Evolutionary conservation across 805 yeast genomes (phyloP).

Genomic region (Saturnispora besseyi): DNA sequence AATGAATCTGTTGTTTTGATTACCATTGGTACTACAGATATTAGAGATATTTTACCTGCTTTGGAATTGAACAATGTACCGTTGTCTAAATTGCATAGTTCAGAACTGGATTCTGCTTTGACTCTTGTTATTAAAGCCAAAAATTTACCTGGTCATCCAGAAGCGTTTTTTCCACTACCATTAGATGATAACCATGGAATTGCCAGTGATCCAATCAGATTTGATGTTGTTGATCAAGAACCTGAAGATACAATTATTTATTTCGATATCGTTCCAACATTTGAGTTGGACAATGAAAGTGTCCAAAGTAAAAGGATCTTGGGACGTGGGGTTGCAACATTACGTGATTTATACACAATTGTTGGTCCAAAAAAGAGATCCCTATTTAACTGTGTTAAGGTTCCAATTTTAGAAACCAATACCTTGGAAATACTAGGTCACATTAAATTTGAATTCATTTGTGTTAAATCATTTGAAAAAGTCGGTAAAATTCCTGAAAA

Average conservation of each 20-base stretch:
- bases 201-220: slow-evolving; percentile 66
- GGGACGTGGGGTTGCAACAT: slow-evolving; percentile 78
- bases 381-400: slow-evolving; percentile 51
- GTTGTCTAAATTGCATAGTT: slow-evolving; percentile 61
- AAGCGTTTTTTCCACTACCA: slow-evolving; percentile 64
- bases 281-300: slow-evolving; percentile 32
- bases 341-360: slow-evolving; percentile 50
- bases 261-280: slow-evolving; percentile 88
- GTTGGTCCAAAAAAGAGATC: slow-evolving; percentile 65
- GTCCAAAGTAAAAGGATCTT: slow-evolving; percentile 32
- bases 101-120: slow-evolving; percentile 82
- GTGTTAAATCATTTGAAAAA: slow-evolving; percentile 66
- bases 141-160: slow-evolving; percentile 39
- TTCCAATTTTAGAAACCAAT: slow-evolving; percentile 68
- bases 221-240: slow-evolving; percentile 42
- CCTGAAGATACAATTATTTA: slow-evolving; percentile 50
- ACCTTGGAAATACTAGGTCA: slow-evolving; percentile 71
- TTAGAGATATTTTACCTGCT: slow-evolving; percentile 48
- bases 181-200: slow-evolving; percentile 65
- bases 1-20: slow-evolving; percentile 67
- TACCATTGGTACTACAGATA: slow-evolving; percentile 81
- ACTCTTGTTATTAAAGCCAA: slow-evolving; percentile 54
- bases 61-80: slow-evolving; percentile 69
- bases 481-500: slow-evolving; percentile 54
- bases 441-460: slow-evolving; percentile 63